A percentile compares a stretch with the other conserved stretches of the same genome.
phyloP scores from a whole-genome alignment of 2,329 filamentous ascomycete genomes.

The Exophiala phaeomuriformis region DNA sequence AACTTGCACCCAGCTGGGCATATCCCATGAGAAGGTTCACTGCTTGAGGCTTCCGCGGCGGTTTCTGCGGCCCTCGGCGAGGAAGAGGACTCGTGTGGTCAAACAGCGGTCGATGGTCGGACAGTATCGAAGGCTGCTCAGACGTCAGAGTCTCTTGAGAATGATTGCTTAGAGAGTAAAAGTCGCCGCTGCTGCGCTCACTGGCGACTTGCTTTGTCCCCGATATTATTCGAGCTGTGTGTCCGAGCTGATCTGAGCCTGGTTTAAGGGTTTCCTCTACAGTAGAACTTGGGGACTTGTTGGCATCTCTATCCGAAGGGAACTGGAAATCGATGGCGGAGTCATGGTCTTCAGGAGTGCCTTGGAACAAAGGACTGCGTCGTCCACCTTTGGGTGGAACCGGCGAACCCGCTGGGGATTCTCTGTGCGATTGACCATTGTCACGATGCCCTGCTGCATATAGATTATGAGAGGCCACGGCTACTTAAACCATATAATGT shows the following conservation, averaged over 20 bases:
- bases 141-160: conserved; percentile 89
- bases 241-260: conserved; percentile 1
- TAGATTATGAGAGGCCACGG: background rate
- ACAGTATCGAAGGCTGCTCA: conserved; percentile 58
- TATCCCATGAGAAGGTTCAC: conserved; percentile 97
- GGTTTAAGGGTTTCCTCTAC: background rate
- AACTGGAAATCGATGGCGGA: conserved; percentile 50
- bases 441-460: conserved; percentile 1
- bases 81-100: conserved; percentile 43
- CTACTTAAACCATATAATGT: background rate
- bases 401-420: conserved; percentile 11
- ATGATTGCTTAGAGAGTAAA: conserved; percentile 90
- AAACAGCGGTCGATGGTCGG: conserved; percentile 25
- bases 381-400: conserved; percentile 10
- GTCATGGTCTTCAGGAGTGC: conserved; percentile 36
- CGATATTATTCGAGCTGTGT: background rate
- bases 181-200: conserved; percentile 84
- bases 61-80: conserved; percentile 37
- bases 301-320: conserved; percentile 38
- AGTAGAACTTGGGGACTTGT: conserved; percentile 6
- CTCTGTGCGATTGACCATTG: conserved; percentile 6
- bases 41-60: conserved; percentile 41
- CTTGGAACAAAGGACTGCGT: conserved; percentile 20
- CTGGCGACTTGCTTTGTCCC: conserved; percentile 61
- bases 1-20: conserved; percentile 85